Conservation (phyloP, 2,329 filamentous ascomycete species). For the Fusarium haematococcum region DNA sequence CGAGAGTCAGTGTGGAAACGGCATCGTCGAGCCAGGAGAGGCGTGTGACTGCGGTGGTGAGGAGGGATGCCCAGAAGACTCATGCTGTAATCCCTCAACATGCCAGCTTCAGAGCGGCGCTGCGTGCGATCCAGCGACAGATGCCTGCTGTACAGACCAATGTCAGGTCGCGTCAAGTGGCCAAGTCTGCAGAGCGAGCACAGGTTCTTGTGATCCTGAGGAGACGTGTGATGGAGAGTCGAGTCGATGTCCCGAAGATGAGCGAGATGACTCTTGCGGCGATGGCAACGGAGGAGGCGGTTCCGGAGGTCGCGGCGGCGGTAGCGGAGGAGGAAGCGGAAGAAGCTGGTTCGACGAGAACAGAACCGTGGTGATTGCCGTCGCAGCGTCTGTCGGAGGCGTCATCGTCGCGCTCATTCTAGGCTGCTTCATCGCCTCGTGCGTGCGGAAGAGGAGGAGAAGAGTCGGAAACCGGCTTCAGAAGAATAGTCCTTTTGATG, state of each 20-base stretch:
- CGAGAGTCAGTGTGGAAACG: constrained; percentile 86
- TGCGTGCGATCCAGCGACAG: constrained; percentile 15
- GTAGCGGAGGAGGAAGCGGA: neutral
- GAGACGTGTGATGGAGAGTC: constrained; percentile 26
- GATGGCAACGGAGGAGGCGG: neutral
- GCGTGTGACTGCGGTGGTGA: constrained; percentile 26
- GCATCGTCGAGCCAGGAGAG: constrained; percentile 23
- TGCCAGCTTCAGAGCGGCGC: constrained; percentile 16
- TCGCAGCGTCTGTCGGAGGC: constrained; percentile 23
- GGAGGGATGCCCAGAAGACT: constrained; percentile 2
- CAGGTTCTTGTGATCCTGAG: constrained; percentile 11
- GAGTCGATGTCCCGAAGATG: constrained; percentile 19
- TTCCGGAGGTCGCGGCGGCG: neutral
- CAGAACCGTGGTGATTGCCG: constrained; percentile 24
- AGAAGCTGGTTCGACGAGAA: constrained; percentile 29
- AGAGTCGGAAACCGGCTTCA: neutral
- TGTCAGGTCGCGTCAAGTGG: constrained; percentile 13
- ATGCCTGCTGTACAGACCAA: constrained; percentile 27
- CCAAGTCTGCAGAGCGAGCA: constrained; percentile 13
- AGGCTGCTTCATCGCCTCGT: constrained; percentile 5
- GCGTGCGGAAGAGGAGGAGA: constrained; percentile 6
- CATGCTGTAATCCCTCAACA: constrained; percentile 22
- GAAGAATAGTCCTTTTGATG: constrained; percentile 15
- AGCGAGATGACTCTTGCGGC: neutral
- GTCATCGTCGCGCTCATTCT: neutral